Evolutionary conservation across 805 yeast species (phyloP), one percentile per base, ranked within the genome.

Genomic region (Candida nanaspora): DNA sequence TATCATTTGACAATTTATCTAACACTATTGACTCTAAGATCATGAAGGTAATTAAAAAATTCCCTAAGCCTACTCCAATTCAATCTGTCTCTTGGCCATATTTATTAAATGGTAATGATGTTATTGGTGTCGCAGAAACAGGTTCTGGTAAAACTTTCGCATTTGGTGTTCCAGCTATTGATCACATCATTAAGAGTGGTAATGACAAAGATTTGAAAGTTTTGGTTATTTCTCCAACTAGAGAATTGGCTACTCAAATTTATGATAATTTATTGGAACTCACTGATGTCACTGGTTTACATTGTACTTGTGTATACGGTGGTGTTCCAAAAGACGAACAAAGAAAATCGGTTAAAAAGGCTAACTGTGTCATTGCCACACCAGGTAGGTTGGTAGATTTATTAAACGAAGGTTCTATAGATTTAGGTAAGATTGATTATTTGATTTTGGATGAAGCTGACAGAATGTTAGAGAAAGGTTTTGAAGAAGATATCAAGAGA

Each of bases 61-160:
- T 86, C 67, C 82, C 86, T 14, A 81, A 78, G 52, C 99, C 98
- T 41, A 89, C 98, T 0, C 96, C 98, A 11, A 93, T 91, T 60
- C 98, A 91, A 65, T 75, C 82, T 6, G 88, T 86, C 60, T 76
- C 96, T 13, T 84, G 93, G 47, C 98, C 98, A 1, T 84, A 83
- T 49, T 96, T 96, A 3, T 63, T 93, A 16, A 78, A 82, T 49
- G 96, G 96, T 5, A 78, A 87, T 47, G 98, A 91, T 64, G 82
- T 91, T 36, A 88, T 91, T 55, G 98, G 98, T 13, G 72, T 91
- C 46, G 98, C 98, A 0, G 96, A 91, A 57, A 91, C 98, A 0
- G 98, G 98, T 34, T 86, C 96, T 4, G 98, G 98, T 56, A 91
- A 91, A 63, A 91, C 98, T 0, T 82, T 91, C 65, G 98, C 96